A percentile compares a stretch with the other conserved stretches of the same genome.
These are phyloP conservation scores for Tuber brumale DNA, from an alignment of 495 filamentous ascomycete genomes.

Conservation along the genomic window DNA sequence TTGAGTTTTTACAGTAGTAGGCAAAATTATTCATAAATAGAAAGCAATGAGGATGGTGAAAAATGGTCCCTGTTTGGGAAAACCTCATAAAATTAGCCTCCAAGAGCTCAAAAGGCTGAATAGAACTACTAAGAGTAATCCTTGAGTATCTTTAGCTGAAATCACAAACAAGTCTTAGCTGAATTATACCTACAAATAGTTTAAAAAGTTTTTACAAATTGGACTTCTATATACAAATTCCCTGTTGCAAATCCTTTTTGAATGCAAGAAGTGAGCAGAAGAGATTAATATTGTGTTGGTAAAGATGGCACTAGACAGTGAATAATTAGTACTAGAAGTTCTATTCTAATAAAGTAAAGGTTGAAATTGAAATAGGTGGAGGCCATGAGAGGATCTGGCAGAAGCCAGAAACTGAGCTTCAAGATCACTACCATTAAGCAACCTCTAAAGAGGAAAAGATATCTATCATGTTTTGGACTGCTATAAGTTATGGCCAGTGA, in stretches of 20 bases:
- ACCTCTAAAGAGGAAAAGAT: not conserved
- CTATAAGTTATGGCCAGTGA: not conserved
- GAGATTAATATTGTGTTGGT: not conserved
- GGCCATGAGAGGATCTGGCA: not conserved
- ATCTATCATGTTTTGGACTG: not conserved
- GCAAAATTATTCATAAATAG: no score
- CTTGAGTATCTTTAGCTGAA: no score
- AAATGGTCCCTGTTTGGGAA: no score
- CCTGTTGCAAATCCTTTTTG: not conserved
- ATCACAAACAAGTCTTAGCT: no score
- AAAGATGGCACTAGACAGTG: not conserved
- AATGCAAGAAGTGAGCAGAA: not conserved
- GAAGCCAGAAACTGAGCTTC: not conserved
- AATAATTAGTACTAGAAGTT: not conserved
- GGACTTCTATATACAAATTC: constrained; percentile 3
- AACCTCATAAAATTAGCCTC: no score
- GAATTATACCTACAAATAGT: no score
- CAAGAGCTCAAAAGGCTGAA: no score
- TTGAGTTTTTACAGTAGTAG: no score
- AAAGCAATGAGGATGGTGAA: no score
- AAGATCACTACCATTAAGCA: not conserved
- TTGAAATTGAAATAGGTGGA: constrained; percentile 1
- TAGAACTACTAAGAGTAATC: no score
- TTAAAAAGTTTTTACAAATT: not conserved
- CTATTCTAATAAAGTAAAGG: constrained; percentile 8